These are phyloP conservation scores for Candida nitratophila DNA, from an alignment of 805 yeast species.

Conservation along the genomic window DNA sequence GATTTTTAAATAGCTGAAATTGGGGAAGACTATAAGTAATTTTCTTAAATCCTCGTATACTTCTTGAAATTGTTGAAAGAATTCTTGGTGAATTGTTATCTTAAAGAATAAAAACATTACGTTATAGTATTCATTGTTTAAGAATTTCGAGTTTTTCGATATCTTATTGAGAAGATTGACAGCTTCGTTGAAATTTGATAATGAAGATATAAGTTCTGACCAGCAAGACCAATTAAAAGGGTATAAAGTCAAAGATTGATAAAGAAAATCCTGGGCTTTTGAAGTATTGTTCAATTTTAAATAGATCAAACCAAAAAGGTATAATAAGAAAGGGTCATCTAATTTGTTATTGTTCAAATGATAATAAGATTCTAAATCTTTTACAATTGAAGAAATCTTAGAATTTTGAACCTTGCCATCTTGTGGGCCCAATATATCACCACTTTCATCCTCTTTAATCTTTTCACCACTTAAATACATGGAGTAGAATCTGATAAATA, in stretches of 20 bases:
- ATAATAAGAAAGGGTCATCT: constrained; percentile 56
- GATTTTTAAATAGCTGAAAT: constrained; percentile 63
- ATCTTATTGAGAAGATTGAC: constrained; percentile 30
- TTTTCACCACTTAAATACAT: constrained; percentile 73
- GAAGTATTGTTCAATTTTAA: constrained; percentile 53
- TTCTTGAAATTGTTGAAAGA: constrained; percentile 58
- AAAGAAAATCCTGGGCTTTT: constrained; percentile 54
- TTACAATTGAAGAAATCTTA: constrained; percentile 27
- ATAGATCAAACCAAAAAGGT: constrained; percentile 63
- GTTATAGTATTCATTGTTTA: constrained; percentile 19
- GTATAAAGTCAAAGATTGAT: constrained; percentile 54
- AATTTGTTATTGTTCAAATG: constrained; percentile 6
- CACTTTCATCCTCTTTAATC: constrained; percentile 60
- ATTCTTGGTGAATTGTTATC: constrained; percentile 66
- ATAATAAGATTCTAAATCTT: constrained; percentile 33
- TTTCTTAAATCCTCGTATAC: constrained; percentile 42
- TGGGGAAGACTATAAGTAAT: constrained; percentile 55
- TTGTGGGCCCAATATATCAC: constrained; percentile 50
- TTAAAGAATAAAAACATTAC: constrained; percentile 46
- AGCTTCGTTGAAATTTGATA: constrained; percentile 59
- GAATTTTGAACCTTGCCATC: constrained; percentile 26
- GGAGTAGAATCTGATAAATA: constrained; percentile 64
- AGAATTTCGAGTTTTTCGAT: constrained; percentile 27
- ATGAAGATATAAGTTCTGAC: constrained; percentile 65
- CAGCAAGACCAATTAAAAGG: constrained; percentile 95